phyloP scores from a whole-genome alignment of 352 stramenopile species.

The Pythium diclinum region DNA sequence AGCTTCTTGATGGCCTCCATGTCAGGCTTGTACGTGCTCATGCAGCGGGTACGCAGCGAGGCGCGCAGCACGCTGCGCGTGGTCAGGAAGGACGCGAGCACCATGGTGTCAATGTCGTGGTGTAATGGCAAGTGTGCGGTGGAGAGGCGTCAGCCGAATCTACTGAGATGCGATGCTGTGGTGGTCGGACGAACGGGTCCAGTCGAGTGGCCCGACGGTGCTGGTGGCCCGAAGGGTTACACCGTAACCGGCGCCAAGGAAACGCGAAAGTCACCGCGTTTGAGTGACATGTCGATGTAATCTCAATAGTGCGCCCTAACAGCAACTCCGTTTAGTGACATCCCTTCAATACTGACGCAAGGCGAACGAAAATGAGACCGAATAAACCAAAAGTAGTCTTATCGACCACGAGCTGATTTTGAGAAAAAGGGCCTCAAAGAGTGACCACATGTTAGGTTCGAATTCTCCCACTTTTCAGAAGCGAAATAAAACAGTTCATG shows the following conservation, averaged over 20 bases:
- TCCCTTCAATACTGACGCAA: background rate
- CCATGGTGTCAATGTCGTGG: slow-evolving; percentile 6
- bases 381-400: too few species aligned
- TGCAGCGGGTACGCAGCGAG: slow-evolving; percentile 25
- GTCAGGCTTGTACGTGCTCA: slow-evolving; percentile 80
- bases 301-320: background rate
- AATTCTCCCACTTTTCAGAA: too few species aligned
- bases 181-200: background rate
- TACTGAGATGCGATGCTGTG: slow-evolving; percentile 2
- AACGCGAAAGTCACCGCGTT: background rate
- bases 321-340: background rate
- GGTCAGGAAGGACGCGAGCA: slow-evolving; percentile 25
- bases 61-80: slow-evolving; percentile 15
- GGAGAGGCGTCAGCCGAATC: background rate
- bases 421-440: too few species aligned
- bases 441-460: too few species aligned
- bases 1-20: slow-evolving; percentile 90
- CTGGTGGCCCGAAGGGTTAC: background rate
- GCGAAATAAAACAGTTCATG: too few species aligned
- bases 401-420: too few species aligned
- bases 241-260: slow-evolving; percentile 8
- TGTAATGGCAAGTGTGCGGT: slow-evolving; percentile 11
- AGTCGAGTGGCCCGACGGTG: slow-evolving; percentile 1
- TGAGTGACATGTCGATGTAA: background rate
- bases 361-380: too few species aligned